These are phyloP conservation scores for Ascochyta fabae DNA, from an alignment of 2,329 filamentous ascomycete species.

Conservation along the genomic window DNA sequence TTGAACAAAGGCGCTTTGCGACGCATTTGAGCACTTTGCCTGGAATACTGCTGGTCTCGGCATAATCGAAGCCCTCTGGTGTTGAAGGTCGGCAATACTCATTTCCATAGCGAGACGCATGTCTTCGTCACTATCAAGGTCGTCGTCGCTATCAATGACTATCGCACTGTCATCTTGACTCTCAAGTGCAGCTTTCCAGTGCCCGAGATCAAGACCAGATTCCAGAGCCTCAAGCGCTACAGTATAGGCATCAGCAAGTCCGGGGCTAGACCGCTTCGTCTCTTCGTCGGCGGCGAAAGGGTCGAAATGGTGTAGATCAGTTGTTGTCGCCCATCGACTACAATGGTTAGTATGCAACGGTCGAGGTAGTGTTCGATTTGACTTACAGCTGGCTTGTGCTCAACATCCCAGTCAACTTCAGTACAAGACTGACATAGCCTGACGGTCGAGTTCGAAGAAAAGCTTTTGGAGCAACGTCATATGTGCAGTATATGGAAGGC, in stretches of 20 bases:
- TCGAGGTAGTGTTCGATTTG: neutral
- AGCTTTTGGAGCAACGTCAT: conserved; percentile 23
- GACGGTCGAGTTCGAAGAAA: conserved; percentile 17
- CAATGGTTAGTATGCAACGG: neutral
- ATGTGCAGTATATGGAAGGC: conserved; percentile 17
- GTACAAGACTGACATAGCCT: conserved; percentile 17
- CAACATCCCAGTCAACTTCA: neutral
- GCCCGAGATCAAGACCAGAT: conserved; percentile 1
- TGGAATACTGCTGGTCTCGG: neutral
- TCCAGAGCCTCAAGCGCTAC: conserved; percentile 8
- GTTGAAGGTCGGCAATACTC: neutral
- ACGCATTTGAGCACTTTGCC: neutral
- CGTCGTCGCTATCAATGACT: neutral
- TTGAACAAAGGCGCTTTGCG: neutral
- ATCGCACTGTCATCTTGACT: neutral
- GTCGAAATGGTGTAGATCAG: conserved; percentile 24
- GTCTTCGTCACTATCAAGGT: neutral
- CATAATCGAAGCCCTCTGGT: neutral
- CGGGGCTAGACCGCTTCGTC: conserved; percentile 5
- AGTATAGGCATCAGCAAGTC: conserved; percentile 20
- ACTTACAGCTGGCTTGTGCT: neutral
- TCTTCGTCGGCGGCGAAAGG: conserved; percentile 8
- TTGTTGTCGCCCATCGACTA: conserved; percentile 30
- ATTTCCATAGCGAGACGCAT: conserved; percentile 1
- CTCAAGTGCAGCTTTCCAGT: conserved; percentile 21